Evolutionary conservation across 2,329 filamentous ascomycete species (phyloP).

Genomic region (Aspergillus novoparasiticus): DNA sequence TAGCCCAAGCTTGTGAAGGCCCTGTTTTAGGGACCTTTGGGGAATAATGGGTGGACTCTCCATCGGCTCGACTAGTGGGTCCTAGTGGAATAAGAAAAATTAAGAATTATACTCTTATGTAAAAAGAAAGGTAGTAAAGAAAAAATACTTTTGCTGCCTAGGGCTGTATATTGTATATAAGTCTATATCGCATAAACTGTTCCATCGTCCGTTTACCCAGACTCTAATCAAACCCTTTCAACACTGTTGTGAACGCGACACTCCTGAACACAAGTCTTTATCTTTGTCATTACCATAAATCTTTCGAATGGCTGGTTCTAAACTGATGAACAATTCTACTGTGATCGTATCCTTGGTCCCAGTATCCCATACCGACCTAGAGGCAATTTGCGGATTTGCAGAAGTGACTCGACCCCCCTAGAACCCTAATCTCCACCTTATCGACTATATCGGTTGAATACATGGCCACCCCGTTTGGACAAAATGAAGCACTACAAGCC

Average conservation of each 20-base stretch:
- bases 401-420: background rate
- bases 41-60: background rate
- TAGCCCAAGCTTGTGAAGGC: background rate
- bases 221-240: background rate
- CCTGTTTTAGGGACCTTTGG: background rate
- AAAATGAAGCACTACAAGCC: background rate
- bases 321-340: background rate
- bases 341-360: background rate
- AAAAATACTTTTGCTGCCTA: background rate
- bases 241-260: background rate
- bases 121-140: background rate
- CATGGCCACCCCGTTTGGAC: background rate
- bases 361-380: background rate
- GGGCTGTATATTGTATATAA: background rate
- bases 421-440: background rate
- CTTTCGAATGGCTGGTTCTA: background rate
- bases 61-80: background rate
- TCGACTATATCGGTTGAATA: background rate
- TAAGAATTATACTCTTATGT: background rate
- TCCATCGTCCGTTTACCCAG: background rate
- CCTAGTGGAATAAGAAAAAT: background rate
- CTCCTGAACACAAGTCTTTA: background rate
- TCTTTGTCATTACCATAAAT: background rate
- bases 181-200: too few relatives aligned
- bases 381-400: background rate